Conservation (phyloP, 108 stramenopile genomes). For the Skeletonema potamos region DNA sequence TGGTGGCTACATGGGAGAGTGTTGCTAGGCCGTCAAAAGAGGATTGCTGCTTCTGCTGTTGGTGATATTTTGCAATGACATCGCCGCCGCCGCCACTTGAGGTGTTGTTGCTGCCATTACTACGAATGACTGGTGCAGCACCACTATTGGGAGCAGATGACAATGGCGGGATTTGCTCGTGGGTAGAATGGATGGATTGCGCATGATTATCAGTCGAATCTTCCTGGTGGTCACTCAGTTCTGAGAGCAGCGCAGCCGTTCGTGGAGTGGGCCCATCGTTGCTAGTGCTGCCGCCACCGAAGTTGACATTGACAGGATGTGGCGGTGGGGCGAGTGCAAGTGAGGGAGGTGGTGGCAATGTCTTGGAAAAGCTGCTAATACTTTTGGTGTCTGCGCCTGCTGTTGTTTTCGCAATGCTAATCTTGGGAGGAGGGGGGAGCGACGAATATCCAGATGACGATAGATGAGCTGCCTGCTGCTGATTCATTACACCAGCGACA, state of each 20-base stretch:
- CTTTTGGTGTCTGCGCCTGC: background rate
- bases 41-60: no score
- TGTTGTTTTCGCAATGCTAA: background rate
- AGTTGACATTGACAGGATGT: background rate
- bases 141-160: conserved; percentile 16
- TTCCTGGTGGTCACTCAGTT: background rate
- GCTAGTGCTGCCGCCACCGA: background rate
- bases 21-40: background rate
- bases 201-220: background rate
- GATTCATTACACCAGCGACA: background rate
- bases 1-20: background rate
- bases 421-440: background rate
- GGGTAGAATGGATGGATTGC: conserved; percentile 30
- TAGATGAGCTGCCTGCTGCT: background rate
- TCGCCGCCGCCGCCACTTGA: no score
- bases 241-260: background rate
- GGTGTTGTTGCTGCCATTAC: no score
- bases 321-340: conserved; percentile 1
- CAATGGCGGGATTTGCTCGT: conserved; percentile 34
- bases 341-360: conserved; percentile 22
- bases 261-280: background rate
- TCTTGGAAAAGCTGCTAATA: background rate
- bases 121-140: no score
- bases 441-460: background rate
- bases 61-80: no score